Conservation (phyloP, 148 eudicot species). For the Vaccinium myrtillus region DNA sequence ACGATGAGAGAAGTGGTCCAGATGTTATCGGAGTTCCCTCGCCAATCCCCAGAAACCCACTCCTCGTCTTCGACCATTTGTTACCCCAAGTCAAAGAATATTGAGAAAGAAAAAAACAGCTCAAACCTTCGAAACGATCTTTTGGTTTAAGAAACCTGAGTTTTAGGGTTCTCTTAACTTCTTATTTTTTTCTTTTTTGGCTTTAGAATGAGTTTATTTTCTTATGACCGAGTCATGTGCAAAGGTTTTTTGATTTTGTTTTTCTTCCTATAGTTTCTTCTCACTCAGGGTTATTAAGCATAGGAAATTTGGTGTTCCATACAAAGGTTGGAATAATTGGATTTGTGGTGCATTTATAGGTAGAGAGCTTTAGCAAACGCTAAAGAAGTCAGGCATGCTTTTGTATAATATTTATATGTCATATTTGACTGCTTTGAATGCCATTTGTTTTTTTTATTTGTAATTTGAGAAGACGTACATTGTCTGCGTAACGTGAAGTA, state of each 20-base stretch:
- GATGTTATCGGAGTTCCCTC: slow-evolving; percentile 70
- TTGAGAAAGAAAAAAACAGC: slow-evolving; percentile 19
- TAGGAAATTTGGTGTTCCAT: slow-evolving; percentile 21
- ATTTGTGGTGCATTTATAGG: neutral
- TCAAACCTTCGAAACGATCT: slow-evolving; percentile 23
- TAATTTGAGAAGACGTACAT: neutral
- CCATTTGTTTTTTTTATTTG: neutral
- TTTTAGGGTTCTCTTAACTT: neutral
- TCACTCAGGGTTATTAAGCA: slow-evolving; percentile 12
- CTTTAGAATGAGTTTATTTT: slow-evolving; percentile 20
- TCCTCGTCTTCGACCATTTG: slow-evolving; percentile 17
- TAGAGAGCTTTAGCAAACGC: neutral
- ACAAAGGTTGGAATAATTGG: slow-evolving; percentile 19
- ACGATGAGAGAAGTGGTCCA: slow-evolving; percentile 95
- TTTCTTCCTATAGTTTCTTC: neutral
- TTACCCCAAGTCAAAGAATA: slow-evolving; percentile 9
- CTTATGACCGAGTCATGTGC: slow-evolving; percentile 14
- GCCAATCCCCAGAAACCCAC: slow-evolving; percentile 13
- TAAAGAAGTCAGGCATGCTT: neutral
- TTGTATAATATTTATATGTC: neutral
- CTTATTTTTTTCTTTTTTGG: neutral
- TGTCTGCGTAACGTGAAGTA: neutral
- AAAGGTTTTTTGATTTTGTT: slow-evolving; percentile 1
- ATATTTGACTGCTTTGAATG: neutral
- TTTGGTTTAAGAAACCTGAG: slow-evolving; percentile 19